phyloP scores from a whole-genome alignment of 2,329 filamentous ascomycete genomes.

The Colletotrichum tropicicola region DNA sequence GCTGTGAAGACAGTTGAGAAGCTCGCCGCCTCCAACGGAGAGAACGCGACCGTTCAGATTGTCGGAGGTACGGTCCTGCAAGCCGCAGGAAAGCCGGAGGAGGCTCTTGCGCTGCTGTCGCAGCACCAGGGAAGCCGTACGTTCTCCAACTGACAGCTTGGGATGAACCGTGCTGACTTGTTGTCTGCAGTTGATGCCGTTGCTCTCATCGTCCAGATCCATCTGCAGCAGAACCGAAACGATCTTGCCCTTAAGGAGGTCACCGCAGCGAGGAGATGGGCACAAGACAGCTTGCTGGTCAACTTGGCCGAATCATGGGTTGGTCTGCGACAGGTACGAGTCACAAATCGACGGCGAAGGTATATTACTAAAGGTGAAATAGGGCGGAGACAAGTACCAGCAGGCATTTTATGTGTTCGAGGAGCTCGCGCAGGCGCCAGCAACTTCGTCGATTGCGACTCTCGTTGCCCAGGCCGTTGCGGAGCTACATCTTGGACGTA shows the following conservation, averaged over 20 bases:
- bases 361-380: constrained; percentile 37
- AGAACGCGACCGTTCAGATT: constrained; percentile 85
- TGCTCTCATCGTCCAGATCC: constrained; percentile 89
- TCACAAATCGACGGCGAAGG: neutral
- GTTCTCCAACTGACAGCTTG: constrained; percentile 42
- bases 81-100: constrained; percentile 81
- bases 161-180: constrained; percentile 11
- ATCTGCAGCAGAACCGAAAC: constrained; percentile 89
- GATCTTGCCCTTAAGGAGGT: constrained; percentile 94
- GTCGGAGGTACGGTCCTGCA: constrained; percentile 85
- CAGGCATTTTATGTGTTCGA: constrained; percentile 98
- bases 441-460: constrained; percentile 78
- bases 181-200: constrained; percentile 72
- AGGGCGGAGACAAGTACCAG: constrained; percentile 97
- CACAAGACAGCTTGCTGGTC: constrained; percentile 91
- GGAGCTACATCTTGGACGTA: constrained; percentile 87
- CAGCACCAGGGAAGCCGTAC: constrained; percentile 88
- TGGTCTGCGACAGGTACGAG: constrained; percentile 80
- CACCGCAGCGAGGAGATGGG: constrained; percentile 86
- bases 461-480: constrained; percentile 90
- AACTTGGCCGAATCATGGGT: constrained; percentile 98
- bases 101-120: constrained; percentile 80
- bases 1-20: constrained; percentile 72
- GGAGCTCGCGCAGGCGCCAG: constrained; percentile 88
- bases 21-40: constrained; percentile 71